Evolutionary conservation across 345 rosid genomes (phyloP).

Genomic region (Gossypium thurberi): DNA sequence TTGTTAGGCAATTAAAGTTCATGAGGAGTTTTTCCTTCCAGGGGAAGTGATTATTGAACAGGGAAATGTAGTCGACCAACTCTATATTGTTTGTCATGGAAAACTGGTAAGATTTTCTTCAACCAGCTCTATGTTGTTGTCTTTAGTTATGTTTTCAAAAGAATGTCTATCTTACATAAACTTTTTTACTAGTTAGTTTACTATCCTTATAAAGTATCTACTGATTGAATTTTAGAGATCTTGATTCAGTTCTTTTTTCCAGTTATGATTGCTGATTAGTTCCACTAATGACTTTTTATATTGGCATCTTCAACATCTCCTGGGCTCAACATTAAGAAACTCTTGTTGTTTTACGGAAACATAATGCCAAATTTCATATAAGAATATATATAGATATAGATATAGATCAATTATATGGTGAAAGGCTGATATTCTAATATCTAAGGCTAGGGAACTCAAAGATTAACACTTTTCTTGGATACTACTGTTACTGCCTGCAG

Average conservation of each 20-base stretch:
- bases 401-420: too few species aligned
- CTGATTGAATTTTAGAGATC: not conserved
- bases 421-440: not conserved
- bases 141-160: not conserved
- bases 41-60: slow-evolving; percentile 77
- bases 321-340: not conserved
- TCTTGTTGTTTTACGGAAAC: not conserved
- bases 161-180: too few species aligned
- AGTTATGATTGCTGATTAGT: not conserved
- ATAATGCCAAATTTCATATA: not conserved
- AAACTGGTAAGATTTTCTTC: slow-evolving; percentile 42
- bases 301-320: not conserved
- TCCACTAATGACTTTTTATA: not conserved
- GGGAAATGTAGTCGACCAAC: slow-evolving; percentile 63
- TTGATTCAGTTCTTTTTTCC: not conserved
- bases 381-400: not conserved
- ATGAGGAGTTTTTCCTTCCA: slow-evolving; percentile 72
- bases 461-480: not conserved
- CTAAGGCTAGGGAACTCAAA: not conserved
- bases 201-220: not conserved
- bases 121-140: not conserved
- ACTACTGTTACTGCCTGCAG: not conserved
- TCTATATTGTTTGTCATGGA: slow-evolving; percentile 73
- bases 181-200: not conserved
- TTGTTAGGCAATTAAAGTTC: slow-evolving; percentile 57